phyloP scores from a whole-genome alignment of 164 flowering plant genomes.

The Macadamia integrifolia region DNA sequence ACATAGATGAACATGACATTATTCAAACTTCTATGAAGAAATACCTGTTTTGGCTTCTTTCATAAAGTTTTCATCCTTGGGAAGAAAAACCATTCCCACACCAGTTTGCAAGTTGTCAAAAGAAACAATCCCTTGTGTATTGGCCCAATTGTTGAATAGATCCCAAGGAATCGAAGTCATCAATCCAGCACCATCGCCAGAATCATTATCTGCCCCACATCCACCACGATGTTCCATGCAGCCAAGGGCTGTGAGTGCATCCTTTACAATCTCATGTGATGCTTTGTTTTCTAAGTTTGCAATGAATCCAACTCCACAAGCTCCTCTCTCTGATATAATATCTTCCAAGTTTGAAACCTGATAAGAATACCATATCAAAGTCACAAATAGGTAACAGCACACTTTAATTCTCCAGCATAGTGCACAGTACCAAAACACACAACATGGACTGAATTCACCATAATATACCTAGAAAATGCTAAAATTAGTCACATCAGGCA shows the following conservation, averaged over 20 bases:
- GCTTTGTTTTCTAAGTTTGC: slow-evolving; percentile 83
- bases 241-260: slow-evolving; percentile 92
- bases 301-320: slow-evolving; percentile 98
- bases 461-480: neutral
- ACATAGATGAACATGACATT: neutral
- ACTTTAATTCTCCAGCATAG: neutral
- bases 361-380: slow-evolving; percentile 3
- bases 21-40: slow-evolving; percentile 1
- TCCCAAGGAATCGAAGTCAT: slow-evolving; percentile 99
- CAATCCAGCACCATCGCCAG: slow-evolving; percentile 97
- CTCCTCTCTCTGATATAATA: slow-evolving; percentile 92
- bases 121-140: slow-evolving; percentile 56
- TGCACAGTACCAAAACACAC: neutral
- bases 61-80: slow-evolving; percentile 53
- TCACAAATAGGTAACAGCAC: slow-evolving; percentile 3
- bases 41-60: slow-evolving; percentile 79
- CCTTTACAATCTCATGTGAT: slow-evolving; percentile 65
- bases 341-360: slow-evolving; percentile 85
- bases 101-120: slow-evolving; percentile 82
- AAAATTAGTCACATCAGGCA: neutral
- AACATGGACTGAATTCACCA: neutral
- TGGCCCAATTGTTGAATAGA: slow-evolving; percentile 77
- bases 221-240: slow-evolving; percentile 99
- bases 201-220: slow-evolving; percentile 99
- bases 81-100: slow-evolving; percentile 97